phyloP scores from a whole-genome alignment of 345 rosid genomes.

The Pugionium dolabratum region DNA sequence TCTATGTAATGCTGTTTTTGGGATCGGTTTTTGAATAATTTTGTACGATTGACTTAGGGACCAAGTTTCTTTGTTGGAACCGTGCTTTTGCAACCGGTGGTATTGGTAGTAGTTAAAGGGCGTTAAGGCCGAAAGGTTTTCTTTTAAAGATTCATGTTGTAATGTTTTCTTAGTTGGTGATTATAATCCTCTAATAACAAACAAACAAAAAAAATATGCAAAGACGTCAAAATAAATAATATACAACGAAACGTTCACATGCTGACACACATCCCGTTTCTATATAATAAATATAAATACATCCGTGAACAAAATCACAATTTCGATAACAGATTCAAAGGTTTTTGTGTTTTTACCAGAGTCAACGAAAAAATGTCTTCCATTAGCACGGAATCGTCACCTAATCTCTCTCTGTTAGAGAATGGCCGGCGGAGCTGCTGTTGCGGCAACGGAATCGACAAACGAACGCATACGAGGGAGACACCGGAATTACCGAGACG shows the following conservation, averaged over 20 bases:
- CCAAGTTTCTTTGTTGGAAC: too few relatives aligned
- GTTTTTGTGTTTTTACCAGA: background rate
- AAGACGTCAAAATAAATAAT: slow-evolving; percentile 18
- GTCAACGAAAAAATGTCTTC: slow-evolving; percentile 39
- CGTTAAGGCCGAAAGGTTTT: too few relatives aligned
- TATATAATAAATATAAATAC: background rate
- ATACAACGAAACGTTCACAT: slow-evolving; percentile 2
- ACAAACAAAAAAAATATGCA: background rate
- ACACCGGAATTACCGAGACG: slow-evolving; percentile 27
- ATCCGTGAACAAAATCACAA: background rate
- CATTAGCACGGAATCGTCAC: slow-evolving; percentile 28
- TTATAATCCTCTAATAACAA: background rate
- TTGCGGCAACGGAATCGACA: background rate
- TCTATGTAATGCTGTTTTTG: too few relatives aligned
- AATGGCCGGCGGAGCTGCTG: slow-evolving; percentile 20
- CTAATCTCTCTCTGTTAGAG: slow-evolving; percentile 27
- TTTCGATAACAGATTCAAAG: slow-evolving; percentile 4
- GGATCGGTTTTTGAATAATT: too few relatives aligned
- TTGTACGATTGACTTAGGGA: too few relatives aligned
- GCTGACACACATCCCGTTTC: background rate
- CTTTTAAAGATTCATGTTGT: too few relatives aligned
- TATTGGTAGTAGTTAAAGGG: too few relatives aligned
- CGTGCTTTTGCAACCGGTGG: too few relatives aligned
- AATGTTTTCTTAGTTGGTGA: too few relatives aligned
- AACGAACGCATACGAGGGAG: background rate